Conservation (phyloP, 352 stramenopile genomes). For the Pythium phragmiticola region DNA sequence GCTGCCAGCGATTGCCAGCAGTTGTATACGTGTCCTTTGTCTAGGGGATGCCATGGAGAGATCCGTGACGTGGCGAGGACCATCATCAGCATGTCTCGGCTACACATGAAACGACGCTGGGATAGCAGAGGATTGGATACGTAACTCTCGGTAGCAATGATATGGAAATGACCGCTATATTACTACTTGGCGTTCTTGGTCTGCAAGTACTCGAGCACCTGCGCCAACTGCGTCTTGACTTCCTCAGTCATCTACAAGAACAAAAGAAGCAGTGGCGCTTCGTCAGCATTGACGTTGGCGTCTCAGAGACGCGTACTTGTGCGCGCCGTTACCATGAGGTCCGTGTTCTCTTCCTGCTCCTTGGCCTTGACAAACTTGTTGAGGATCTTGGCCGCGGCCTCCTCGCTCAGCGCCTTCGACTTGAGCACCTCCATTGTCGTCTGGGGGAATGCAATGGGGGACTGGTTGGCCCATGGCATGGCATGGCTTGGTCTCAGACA, state of each 20-base stretch:
- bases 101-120: no score
- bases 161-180: neutral
- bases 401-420: conserved; percentile 57
- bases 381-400: conserved; percentile 67
- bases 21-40: no score
- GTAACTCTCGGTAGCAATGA: neutral
- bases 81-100: no score
- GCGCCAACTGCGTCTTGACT: conserved; percentile 69
- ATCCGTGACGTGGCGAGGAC: no score
- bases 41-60: no score
- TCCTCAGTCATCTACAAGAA: conserved; percentile 67
- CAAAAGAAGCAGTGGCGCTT: neutral
- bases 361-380: conserved; percentile 77
- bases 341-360: conserved; percentile 56
- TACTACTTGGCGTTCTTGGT: conserved; percentile 33
- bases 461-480: conserved; percentile 14
- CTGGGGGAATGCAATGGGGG: neutral
- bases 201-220: conserved; percentile 74
- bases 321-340: conserved; percentile 54
- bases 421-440: conserved; percentile 64
- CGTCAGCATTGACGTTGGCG: neutral
- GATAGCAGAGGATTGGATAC: neutral
- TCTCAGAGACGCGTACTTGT: neutral
- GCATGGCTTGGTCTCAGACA: conserved; percentile 6
- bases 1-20: no score